phyloP scores from a whole-genome alignment of 2,329 filamentous ascomycete genomes.

The Ceratocystiopsis minuta region DNA sequence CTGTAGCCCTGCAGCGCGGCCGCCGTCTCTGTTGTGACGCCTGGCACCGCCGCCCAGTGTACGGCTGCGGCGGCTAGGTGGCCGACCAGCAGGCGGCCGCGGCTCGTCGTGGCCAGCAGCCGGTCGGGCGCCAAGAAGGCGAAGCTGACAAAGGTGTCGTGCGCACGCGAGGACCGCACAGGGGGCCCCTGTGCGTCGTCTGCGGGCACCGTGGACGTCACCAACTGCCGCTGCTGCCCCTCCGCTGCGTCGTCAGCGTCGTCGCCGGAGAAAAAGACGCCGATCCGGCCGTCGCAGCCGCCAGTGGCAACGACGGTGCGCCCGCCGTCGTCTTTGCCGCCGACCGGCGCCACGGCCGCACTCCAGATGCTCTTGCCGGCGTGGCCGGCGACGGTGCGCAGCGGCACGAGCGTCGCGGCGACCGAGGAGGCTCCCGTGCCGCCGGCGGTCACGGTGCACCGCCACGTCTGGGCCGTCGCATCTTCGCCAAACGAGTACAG shows the following conservation, averaged over 20 bases:
- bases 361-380: conserved; percentile 88
- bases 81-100: conserved; percentile 9
- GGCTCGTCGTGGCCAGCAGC: conserved; percentile 35
- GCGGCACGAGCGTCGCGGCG: conserved; percentile 26
- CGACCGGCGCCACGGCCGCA: conserved; percentile 23
- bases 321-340: conserved; percentile 1
- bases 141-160: conserved; percentile 9
- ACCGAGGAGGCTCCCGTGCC: neutral
- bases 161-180: too few relatives aligned
- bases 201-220: neutral
- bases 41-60: conserved; percentile 25
- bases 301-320: conserved; percentile 46
- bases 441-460: conserved; percentile 5
- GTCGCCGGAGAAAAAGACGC: too few relatives aligned
- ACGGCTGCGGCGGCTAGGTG: conserved; percentile 1
- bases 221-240: neutral
- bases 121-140: conserved; percentile 63
- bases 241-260: too few relatives aligned
- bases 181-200: neutral
- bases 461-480: conserved; percentile 58
- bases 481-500: conserved; percentile 77
- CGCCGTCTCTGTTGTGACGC: conserved; percentile 16
- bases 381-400: conserved; percentile 45
- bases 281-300: conserved; percentile 52
- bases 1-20: conserved; percentile 28